phyloP scores from a whole-genome alignment of 2,329 filamentous ascomycete genomes.

The Aureobasidium sp. region DNA sequence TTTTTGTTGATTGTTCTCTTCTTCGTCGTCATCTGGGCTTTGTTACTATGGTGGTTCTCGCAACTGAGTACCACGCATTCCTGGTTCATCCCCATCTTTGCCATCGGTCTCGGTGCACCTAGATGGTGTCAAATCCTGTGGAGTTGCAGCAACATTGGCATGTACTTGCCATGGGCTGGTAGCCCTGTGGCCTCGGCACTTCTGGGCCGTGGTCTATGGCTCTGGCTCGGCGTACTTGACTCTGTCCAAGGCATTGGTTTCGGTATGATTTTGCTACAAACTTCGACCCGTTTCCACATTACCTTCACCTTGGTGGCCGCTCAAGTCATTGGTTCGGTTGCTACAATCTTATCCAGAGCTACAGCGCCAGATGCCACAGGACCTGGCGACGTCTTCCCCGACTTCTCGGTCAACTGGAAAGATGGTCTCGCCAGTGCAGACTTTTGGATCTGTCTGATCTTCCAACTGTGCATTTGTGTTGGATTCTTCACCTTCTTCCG shows the following conservation, averaged over 20 bases:
- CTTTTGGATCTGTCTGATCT: conserved; percentile 54
- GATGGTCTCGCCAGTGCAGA: conserved; percentile 43
- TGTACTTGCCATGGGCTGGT: conserved; percentile 56
- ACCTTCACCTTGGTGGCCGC: conserved; percentile 53
- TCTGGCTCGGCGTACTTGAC: conserved; percentile 60
- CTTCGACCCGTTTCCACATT: conserved; percentile 55
- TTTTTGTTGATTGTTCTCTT: conserved; percentile 48
- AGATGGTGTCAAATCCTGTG: conserved; percentile 62
- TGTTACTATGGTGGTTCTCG: conserved; percentile 44
- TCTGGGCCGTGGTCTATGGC: conserved; percentile 51
- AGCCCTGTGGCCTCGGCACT: conserved; percentile 47
- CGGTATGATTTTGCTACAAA: conserved; percentile 58
- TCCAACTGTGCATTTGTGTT: conserved; percentile 52
- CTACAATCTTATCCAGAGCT: conserved; percentile 54
- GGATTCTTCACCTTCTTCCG: conserved; percentile 50
- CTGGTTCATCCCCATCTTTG: conserved; percentile 61
- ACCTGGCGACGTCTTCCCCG: conserved; percentile 54
- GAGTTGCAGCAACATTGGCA: conserved; percentile 52
- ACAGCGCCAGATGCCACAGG: conserved; percentile 54
- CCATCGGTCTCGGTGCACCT: conserved; percentile 57
- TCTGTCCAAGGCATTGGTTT: conserved; percentile 58
- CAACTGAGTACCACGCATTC: conserved; percentile 52
- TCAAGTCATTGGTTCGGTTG: conserved; percentile 54
- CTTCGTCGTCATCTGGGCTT: conserved; percentile 49
- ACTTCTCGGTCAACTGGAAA: conserved; percentile 44